Conservation (phyloP, 805 yeast species). For the Yamadazyma olivae region DNA sequence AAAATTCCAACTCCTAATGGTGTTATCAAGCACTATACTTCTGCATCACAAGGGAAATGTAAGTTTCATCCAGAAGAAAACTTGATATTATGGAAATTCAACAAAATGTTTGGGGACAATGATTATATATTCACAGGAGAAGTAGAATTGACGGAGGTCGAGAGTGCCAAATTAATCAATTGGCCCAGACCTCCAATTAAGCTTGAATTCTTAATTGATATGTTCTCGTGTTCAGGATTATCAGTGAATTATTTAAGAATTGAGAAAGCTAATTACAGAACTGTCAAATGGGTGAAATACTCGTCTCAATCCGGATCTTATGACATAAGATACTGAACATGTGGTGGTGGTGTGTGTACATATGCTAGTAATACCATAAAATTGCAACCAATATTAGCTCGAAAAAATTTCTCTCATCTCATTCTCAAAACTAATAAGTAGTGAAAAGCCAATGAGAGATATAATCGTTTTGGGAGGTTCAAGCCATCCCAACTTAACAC, state of each 20-base stretch:
- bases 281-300: constrained; percentile 89
- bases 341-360: no score
- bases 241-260: constrained; percentile 71
- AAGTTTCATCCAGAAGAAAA: constrained; percentile 66
- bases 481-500: constrained; percentile 78
- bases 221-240: constrained; percentile 76
- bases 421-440: neutral
- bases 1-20: constrained; percentile 65
- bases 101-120: constrained; percentile 63
- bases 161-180: constrained; percentile 12
- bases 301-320: constrained; percentile 73
- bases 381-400: no score
- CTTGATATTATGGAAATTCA: constrained; percentile 65
- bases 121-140: constrained; percentile 61
- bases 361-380: no score
- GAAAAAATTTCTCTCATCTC: constrained; percentile 1
- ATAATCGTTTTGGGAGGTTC: constrained; percentile 88
- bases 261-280: constrained; percentile 57
- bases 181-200: constrained; percentile 80
- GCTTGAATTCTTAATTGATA: constrained; percentile 62
- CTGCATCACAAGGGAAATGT: constrained; percentile 61
- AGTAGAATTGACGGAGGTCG: constrained; percentile 31
- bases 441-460: constrained; percentile 57
- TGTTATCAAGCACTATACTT: constrained; percentile 22
- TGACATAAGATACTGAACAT: constrained; percentile 73